phyloP scores from a whole-genome alignment of 2,329 filamentous ascomycete species.

The Chlorencoelia australis region DNA sequence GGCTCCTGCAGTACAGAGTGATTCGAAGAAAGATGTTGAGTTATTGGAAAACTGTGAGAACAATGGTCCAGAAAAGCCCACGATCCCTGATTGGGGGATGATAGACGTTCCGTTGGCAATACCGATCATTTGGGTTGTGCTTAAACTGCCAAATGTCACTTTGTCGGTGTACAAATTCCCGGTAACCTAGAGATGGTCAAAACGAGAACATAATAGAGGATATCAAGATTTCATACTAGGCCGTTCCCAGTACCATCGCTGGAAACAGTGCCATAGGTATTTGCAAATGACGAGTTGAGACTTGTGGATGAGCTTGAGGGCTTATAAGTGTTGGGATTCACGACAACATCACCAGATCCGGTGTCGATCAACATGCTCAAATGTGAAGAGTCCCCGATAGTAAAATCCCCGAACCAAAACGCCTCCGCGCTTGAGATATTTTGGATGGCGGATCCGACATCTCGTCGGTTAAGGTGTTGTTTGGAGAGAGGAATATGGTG shows the following conservation, averaged over 20 bases:
- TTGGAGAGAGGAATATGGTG: too few species aligned
- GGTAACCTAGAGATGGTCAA: background rate
- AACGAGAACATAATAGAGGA: background rate
- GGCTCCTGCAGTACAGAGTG: constrained; percentile 1
- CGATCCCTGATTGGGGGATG: constrained; percentile 2
- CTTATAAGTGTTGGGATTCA: constrained; percentile 10
- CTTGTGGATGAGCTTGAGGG: background rate
- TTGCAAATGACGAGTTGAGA: constrained; percentile 1
- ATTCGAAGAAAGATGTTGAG: constrained; percentile 5
- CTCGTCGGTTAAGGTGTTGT: too few species aligned
- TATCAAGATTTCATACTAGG: background rate
- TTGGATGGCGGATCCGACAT: too few species aligned
- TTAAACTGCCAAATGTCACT: background rate
- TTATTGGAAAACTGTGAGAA: constrained; percentile 1
- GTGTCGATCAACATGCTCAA: constrained; percentile 9
- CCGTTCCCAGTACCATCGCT: constrained; percentile 4
- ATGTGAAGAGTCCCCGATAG: constrained; percentile 3
- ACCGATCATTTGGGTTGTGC: background rate
- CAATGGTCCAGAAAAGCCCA: constrained; percentile 1
- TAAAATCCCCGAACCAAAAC: constrained; percentile 11
- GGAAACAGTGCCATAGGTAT: constrained; percentile 3
- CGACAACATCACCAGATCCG: constrained; percentile 9
- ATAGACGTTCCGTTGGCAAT: background rate
- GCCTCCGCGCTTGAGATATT: too few species aligned
- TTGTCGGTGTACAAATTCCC: constrained; percentile 6